These are phyloP conservation scores for Vitis hybrid DNA, from an alignment of 177 flowering plant genomes.

Conservation along the genomic window DNA sequence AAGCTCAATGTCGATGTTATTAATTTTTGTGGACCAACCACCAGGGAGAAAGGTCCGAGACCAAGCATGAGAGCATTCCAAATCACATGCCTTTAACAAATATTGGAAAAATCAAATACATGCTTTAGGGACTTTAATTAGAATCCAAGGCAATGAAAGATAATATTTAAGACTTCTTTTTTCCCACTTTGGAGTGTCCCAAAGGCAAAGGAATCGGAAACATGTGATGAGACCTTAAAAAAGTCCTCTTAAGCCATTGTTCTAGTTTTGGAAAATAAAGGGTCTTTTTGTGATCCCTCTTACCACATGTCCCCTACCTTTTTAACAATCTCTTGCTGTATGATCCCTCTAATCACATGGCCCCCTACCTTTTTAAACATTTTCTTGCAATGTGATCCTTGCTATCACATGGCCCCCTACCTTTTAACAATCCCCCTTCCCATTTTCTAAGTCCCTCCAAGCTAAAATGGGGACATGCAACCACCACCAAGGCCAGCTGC, in stretches of 20 bases:
- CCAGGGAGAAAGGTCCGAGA: not conserved
- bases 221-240: conserved; percentile 24
- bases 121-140: conserved; percentile 28
- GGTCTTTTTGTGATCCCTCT: conserved; percentile 16
- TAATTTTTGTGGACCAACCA: not conserved
- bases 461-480: not conserved
- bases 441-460: not conserved
- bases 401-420: conserved; percentile 27
- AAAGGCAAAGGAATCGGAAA: conserved; percentile 38
- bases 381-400: not conserved
- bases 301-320: conserved; percentile 9
- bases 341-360: conserved; percentile 35
- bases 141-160: conserved; percentile 50
- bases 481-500: not conserved
- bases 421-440: not conserved
- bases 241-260: conserved; percentile 13
- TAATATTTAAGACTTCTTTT: conserved; percentile 16
- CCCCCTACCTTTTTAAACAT: conserved; percentile 7
- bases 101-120: no score
- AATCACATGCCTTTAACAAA: conserved; percentile 27
- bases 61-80: conserved; percentile 3
- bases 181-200: conserved; percentile 29
- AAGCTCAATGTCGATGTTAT: not conserved
- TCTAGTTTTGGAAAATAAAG: conserved; percentile 33
- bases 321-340: not conserved